These are phyloP conservation scores for Cajanus cajan DNA, from an alignment of 306 rosid genomes.

Conservation along the genomic window DNA sequence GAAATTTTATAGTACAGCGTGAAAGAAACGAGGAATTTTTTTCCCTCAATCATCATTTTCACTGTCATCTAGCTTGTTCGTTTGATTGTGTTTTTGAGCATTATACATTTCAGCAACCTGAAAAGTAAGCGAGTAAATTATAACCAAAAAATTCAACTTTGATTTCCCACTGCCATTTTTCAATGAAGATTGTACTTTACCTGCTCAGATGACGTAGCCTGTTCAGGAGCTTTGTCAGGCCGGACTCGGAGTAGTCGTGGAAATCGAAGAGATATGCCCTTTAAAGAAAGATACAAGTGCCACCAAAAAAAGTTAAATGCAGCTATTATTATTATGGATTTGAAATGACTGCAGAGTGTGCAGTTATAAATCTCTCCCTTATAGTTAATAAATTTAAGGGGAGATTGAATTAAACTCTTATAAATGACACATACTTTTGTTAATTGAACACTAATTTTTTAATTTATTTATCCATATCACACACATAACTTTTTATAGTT, in stretches of 20 bases:
- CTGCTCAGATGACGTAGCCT: constrained; percentile 82
- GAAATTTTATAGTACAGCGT: neutral
- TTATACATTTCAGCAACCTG: constrained; percentile 91
- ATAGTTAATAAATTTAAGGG: too few species aligned
- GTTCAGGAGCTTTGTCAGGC: constrained; percentile 82
- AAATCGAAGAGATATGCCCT: constrained; percentile 96
- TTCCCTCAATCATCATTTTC: constrained; percentile 58
- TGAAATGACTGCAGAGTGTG: too few species aligned
- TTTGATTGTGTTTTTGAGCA: constrained; percentile 67
- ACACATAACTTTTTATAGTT: too few species aligned
- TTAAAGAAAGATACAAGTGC: constrained; percentile 6
- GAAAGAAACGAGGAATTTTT: constrained; percentile 9
- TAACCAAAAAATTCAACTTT: neutral
- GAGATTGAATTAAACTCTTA: too few species aligned
- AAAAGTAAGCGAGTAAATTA: constrained; percentile 8
- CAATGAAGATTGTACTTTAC: constrained; percentile 40
- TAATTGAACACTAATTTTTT: too few species aligned
- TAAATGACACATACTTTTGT: too few species aligned
- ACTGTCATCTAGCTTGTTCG: constrained; percentile 53
- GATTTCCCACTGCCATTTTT: neutral
- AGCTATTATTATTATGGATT: neutral
- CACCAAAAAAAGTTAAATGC: constrained; percentile 28
- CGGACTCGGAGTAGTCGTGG: constrained; percentile 77
- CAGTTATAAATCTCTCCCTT: too few species aligned
- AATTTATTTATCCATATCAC: too few species aligned